Conservation (phyloP, 1,139 yeast genomes). For the Taphrina flavorubra region DNA sequence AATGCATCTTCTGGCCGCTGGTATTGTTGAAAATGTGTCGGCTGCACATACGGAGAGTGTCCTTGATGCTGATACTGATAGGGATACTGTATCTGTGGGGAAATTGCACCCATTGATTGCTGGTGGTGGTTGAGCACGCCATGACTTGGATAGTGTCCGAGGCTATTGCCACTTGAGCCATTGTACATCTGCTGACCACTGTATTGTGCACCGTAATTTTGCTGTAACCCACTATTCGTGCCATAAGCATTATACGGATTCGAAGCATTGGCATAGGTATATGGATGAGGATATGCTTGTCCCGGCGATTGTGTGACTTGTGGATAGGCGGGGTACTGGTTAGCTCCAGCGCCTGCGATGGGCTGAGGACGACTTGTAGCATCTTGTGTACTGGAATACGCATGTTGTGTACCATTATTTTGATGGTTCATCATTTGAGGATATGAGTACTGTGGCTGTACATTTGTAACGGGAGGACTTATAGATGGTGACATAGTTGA, state of each 20-base stretch:
- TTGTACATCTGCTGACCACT: background rate
- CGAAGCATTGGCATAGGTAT: constrained; percentile 12
- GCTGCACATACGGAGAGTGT: constrained; percentile 1
- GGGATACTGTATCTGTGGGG: constrained; percentile 16
- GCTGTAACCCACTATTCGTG: background rate
- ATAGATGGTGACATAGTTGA: constrained; percentile 10
- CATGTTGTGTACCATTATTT: background rate
- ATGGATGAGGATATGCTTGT: constrained; percentile 21
- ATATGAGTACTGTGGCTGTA: constrained; percentile 12
- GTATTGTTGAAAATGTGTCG: constrained; percentile 4
- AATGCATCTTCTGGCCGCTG: constrained; percentile 28
- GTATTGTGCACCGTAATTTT: background rate
- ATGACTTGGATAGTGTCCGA: constrained; percentile 15
- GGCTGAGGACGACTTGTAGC: background rate
- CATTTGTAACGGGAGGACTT: background rate
- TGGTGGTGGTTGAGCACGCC: constrained; percentile 7
- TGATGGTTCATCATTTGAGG: constrained; percentile 5
- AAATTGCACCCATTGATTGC: background rate
- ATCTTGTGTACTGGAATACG: constrained; percentile 1
- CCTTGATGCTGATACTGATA: constrained; percentile 5
- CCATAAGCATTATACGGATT: background rate
- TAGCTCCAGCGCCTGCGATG: background rate
- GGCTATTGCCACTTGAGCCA: background rate
- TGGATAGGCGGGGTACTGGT: constrained; percentile 2
- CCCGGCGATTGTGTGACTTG: constrained; percentile 4